phyloP scores from a whole-genome alignment of 805 yeast genomes.

The Ogataea polymorpha region DNA sequence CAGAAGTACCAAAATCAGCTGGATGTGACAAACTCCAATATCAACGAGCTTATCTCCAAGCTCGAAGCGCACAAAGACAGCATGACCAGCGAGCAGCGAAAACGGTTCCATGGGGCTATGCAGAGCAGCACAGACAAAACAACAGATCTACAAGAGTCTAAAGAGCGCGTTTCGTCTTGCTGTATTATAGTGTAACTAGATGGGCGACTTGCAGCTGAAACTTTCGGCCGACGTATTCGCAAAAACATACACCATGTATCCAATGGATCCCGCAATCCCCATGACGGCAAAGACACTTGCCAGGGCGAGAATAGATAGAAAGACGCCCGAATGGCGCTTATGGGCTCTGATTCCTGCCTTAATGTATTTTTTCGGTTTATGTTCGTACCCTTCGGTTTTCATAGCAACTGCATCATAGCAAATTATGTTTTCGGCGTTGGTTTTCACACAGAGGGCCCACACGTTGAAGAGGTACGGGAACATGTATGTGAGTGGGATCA shows the following conservation, averaged over 20 bases:
- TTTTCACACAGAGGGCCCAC: conserved; percentile 20
- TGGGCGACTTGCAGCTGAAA: conserved; percentile 30
- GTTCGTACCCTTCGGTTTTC: conserved; percentile 4
- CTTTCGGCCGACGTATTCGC: conserved; percentile 22
- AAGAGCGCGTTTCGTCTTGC: neutral
- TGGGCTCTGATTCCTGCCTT: neutral
- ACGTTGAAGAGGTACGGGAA: conserved; percentile 22
- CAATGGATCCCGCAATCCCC: conserved; percentile 28
- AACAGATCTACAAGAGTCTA: neutral
- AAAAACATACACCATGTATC: conserved; percentile 23
- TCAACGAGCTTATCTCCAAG: conserved; percentile 1
- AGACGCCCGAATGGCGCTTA: neutral
- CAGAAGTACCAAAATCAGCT: conserved; percentile 4
- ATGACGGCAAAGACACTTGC: conserved; percentile 6
- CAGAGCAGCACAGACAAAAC: neutral
- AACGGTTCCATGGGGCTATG: neutral
- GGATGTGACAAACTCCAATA: conserved; percentile 1
- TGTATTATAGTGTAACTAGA: conserved; percentile 9
- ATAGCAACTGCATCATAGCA: conserved; percentile 12
- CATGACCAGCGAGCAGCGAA: conserved; percentile 6
- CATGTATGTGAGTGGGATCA: conserved; percentile 30
- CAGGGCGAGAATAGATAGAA: neutral
- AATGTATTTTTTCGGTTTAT: neutral
- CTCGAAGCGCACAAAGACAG: neutral
- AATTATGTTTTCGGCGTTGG: conserved; percentile 3